phyloP scores from a whole-genome alignment of 768 basidiomycete species.

The Lactarius evosmus region DNA sequence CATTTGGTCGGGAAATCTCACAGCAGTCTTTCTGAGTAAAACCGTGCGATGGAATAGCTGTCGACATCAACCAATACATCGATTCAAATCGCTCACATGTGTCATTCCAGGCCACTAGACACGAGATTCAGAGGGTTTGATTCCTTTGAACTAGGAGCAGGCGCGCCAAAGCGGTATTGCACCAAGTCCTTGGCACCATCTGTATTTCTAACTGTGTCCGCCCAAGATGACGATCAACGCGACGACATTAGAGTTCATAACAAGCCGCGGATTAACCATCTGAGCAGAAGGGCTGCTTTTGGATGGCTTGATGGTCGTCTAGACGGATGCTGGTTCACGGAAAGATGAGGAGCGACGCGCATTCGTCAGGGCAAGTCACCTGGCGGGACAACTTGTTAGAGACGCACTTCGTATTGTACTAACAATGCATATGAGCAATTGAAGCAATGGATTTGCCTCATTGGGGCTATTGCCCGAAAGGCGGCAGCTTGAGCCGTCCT shows the following conservation, averaged over 20 bases:
- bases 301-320: slow-evolving; percentile 56
- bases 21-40: no score
- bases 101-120: slow-evolving; percentile 35
- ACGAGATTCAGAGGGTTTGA: no score
- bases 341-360: no score
- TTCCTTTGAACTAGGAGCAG: no score
- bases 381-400: no score
- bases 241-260: slow-evolving; percentile 53
- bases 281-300: slow-evolving; percentile 64
- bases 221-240: slow-evolving; percentile 54
- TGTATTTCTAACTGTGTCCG: neutral
- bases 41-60: neutral
- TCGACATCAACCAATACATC: slow-evolving; percentile 44
- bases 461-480: neutral
- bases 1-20: neutral
- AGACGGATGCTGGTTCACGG: no score
- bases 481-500: neutral
- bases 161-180: no score
- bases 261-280: slow-evolving; percentile 57
- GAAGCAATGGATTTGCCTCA: slow-evolving; percentile 43
- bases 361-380: no score
- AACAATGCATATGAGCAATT: no score
- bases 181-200: no score
- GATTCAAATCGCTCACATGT: slow-evolving; percentile 56
- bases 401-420: no score